Conservation (phyloP, 306 rosid species). For the Quercus bicolor region DNA sequence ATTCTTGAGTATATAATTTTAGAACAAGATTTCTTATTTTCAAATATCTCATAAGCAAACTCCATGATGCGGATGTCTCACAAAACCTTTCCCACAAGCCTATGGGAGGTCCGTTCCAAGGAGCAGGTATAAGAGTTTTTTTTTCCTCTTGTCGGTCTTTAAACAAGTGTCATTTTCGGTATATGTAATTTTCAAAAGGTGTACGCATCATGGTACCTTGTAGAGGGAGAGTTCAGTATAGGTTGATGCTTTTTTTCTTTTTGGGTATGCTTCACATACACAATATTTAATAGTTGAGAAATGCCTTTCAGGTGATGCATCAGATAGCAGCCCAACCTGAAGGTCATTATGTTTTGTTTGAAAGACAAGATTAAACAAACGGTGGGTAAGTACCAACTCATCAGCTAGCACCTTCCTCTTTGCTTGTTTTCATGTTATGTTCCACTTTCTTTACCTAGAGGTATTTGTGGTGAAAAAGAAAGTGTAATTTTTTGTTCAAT, state of each 20-base stretch:
- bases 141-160: too few relatives aligned
- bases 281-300: constrained; percentile 51
- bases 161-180: too few relatives aligned
- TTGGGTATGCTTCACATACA: constrained; percentile 37
- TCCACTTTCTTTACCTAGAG: background rate
- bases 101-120: too few relatives aligned
- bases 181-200: background rate
- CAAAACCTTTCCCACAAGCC: too few relatives aligned
- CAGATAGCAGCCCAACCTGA: constrained; percentile 32
- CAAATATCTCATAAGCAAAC: too few relatives aligned
- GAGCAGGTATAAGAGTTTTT: too few relatives aligned
- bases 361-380: constrained; percentile 52
- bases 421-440: too few relatives aligned
- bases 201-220: background rate
- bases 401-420: background rate
- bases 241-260: background rate
- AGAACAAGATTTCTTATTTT: too few relatives aligned
- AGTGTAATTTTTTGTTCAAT: background rate
- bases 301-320: constrained; percentile 59
- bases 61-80: too few relatives aligned
- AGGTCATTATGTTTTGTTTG: constrained; percentile 48
- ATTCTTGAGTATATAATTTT: too few relatives aligned
- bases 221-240: background rate
- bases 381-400: constrained; percentile 42
- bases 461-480: background rate